Base-by-base conservation (phyloP, 2,329 filamentous ascomycete genomes). In the Fusarium sp. region DNA sequence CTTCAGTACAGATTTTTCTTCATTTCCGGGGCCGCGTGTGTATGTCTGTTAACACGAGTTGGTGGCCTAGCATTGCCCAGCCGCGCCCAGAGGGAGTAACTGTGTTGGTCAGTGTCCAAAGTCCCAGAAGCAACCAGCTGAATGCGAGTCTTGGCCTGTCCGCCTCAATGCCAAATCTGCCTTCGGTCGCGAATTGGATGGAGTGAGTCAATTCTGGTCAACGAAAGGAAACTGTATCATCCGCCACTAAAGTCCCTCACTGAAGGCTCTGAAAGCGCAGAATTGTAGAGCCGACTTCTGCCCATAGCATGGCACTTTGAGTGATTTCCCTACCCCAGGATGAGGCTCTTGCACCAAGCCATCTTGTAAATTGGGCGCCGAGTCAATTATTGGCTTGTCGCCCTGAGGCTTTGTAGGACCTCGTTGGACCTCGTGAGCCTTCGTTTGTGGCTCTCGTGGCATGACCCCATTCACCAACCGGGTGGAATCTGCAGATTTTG, bases 191-290 rank as follows among this genome's bases (percentile, higher is more conserved):
- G 24, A 57, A 61, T 59, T 45, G 16, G 45, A 60, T 41, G 14
- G 41, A 61, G 33, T 61, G 71, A 72, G 61, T 74, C 71, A 70
- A 43, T 48, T 27, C 39, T 22, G 22, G 70, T 20, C 61, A 60
- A 45, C 58, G 29, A 57, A 33, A 31, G 6, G 20, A 22, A 24
- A 54, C 39, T 35, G 39, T 48, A 20, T 56, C 16, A 13, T 50
- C 58, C 52, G 71, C 66, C 56, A 72, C 64, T 48, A 9, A 48
- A 54, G 27, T 31, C 27, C 35, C 22, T 14, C 11, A 29, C 48
- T 11, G 10, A 16, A 22, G 41, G 48, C 48, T 54, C 27, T 56
- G 27, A 39, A 20, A 37, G 63, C 29, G 11, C 27, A 48, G 10
- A 39, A 31, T 9, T 37, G 41, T 16, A 37, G 33, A 22, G 39